These are phyloP conservation scores for Globisporangium apiculatum DNA, from an alignment of 352 stramenopile genomes.

Conservation along the genomic window DNA sequence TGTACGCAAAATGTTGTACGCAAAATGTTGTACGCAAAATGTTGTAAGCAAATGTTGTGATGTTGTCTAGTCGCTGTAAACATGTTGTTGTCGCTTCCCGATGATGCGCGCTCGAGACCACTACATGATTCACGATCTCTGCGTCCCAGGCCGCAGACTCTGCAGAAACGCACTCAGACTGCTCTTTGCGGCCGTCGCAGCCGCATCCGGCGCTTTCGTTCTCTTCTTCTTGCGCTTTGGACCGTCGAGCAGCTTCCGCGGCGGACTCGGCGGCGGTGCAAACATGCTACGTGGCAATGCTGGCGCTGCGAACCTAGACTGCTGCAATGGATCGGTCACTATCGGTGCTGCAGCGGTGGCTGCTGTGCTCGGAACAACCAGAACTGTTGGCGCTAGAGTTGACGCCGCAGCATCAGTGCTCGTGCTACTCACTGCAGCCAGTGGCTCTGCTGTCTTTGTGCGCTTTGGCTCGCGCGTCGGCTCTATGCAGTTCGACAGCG, in stretches of 20 bases:
- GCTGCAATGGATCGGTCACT: neutral
- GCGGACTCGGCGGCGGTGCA: slow-evolving; percentile 40
- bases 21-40: too few species aligned
- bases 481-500: too few species aligned
- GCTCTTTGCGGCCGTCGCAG: slow-evolving; percentile 49
- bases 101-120: too few species aligned
- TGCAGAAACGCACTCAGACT: slow-evolving; percentile 57
- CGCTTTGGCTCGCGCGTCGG: slow-evolving; percentile 16
- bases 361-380: too few species aligned
- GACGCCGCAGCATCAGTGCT: neutral
- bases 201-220: slow-evolving; percentile 41
- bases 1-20: too few species aligned
- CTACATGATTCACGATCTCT: too few species aligned
- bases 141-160: slow-evolving; percentile 25
- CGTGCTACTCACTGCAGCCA: too few species aligned
- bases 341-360: neutral
- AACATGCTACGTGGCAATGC: slow-evolving; percentile 31
- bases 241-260: slow-evolving; percentile 61
- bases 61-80: too few species aligned
- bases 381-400: too few species aligned
- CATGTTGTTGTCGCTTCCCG: too few species aligned
- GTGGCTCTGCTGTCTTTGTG: slow-evolving; percentile 10
- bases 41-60: too few species aligned
- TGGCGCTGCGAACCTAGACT: neutral
- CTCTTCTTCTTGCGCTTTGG: slow-evolving; percentile 63